Conservation (phyloP, 2,329 filamentous ascomycete species). For the Nemania diffusa region DNA sequence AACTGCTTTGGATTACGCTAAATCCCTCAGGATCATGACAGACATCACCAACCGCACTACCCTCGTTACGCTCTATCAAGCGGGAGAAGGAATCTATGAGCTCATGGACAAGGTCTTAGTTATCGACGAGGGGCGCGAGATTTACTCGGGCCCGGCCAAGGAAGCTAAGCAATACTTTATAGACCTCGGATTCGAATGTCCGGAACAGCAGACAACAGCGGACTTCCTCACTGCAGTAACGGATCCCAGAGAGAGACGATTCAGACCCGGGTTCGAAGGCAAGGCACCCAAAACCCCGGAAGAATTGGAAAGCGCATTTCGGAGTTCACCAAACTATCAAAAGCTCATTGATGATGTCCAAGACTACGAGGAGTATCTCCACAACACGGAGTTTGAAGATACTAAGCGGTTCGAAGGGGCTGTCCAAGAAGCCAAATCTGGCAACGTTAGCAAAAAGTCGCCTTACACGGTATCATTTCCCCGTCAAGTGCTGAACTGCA, state of each 20-base stretch:
- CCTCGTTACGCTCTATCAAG: slow-evolving; percentile 57
- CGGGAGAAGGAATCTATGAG: slow-evolving; percentile 57
- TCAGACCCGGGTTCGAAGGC: slow-evolving; percentile 72
- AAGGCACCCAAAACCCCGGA: slow-evolving; percentile 75
- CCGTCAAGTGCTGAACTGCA: slow-evolving; percentile 75
- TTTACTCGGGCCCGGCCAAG: slow-evolving; percentile 71
- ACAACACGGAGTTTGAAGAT: slow-evolving; percentile 66
- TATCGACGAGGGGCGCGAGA: slow-evolving; percentile 73
- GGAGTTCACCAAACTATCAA: slow-evolving; percentile 69
- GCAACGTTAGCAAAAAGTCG: slow-evolving; percentile 73
- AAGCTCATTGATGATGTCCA: slow-evolving; percentile 69
- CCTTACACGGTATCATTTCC: slow-evolving; percentile 81
- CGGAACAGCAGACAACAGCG: slow-evolving; percentile 71
- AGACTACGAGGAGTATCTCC: slow-evolving; percentile 56
- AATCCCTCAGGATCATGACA: slow-evolving; percentile 76
- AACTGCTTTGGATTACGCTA: slow-evolving; percentile 81
- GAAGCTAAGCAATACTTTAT: slow-evolving; percentile 74
- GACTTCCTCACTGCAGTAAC: slow-evolving; percentile 83
- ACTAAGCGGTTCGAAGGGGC: slow-evolving; percentile 73
- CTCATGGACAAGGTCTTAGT: slow-evolving; percentile 83
- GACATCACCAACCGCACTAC: slow-evolving; percentile 73
- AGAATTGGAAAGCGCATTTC: slow-evolving; percentile 74
- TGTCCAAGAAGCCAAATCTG: slow-evolving; percentile 74
- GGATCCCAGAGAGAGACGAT: slow-evolving; percentile 75
- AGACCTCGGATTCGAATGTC: slow-evolving; percentile 72